Conservation (phyloP, 768 basidiomycete species). For the Kondoa malvinella region DNA sequence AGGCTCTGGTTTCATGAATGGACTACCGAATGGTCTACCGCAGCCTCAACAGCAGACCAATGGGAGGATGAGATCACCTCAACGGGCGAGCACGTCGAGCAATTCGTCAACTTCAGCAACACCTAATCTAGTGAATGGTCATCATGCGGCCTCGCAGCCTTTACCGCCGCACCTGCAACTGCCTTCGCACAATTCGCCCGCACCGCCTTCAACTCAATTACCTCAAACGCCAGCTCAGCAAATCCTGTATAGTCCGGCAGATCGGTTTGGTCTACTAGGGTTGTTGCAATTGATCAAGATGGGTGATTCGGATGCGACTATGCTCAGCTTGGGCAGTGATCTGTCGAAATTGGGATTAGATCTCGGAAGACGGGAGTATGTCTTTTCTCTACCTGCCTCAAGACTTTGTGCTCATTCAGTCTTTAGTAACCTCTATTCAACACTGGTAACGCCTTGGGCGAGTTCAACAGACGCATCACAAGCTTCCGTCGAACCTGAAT, state of each 20-base stretch:
- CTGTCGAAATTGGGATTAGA: constrained; percentile 81
- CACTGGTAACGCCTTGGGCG: constrained; percentile 92
- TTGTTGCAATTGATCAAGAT: constrained; percentile 67
- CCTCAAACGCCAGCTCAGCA: constrained; percentile 57
- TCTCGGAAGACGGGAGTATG: constrained; percentile 42
- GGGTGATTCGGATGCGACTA: constrained; percentile 62
- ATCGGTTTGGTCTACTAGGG: constrained; percentile 82
- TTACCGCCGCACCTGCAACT: background rate
- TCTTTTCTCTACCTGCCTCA: background rate
- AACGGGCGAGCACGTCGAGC: background rate
- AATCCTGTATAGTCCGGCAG: constrained; percentile 75
- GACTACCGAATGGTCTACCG: background rate
- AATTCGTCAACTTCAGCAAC: background rate
- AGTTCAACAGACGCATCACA: constrained; percentile 57
- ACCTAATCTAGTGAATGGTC: background rate
- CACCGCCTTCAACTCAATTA: background rate
- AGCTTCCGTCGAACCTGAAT: constrained; percentile 76
- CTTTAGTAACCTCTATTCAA: constrained; percentile 34
- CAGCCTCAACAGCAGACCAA: background rate
- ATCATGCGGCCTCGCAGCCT: background rate
- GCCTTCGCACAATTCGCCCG: background rate
- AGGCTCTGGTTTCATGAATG: background rate
- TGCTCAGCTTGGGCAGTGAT: constrained; percentile 77
- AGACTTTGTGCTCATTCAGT: background rate
- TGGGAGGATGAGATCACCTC: background rate